Base-by-base conservation (phyloP, 768 basidiomycete genomes). In the Mrakia blollopis region DNA sequence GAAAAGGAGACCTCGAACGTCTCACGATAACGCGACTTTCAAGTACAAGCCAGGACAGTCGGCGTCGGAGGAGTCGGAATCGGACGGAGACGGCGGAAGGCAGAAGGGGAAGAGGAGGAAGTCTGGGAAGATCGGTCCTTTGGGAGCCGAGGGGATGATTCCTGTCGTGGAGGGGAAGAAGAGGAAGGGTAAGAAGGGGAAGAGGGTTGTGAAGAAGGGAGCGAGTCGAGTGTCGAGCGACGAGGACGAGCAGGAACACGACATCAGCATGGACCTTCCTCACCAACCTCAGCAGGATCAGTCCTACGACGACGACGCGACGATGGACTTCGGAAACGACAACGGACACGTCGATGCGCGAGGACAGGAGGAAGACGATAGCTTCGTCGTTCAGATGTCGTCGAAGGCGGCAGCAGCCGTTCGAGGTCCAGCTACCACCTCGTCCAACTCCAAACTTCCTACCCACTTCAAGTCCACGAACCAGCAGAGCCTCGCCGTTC, bases 31-130 rank as follows among this genome's bases (percentile, higher is more conserved):
- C 81, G 81, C 25, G 80, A 81, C 25, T 75, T 84, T 18, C 80
- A 81, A 9, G 81, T 83, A 32, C 75, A 82, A 6, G 80, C 81
- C 35, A 79, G 83, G 75, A 61, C 80, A 9, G 76, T 74, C 77
- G 2, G 72, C 57, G 78, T 18, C 76, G 80, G 80, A 88, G 47
- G 91, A 92, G 57, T 74, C 81, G 47, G 89, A 89, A 70, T 84
- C 84, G 70, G 85, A 85, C 1, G 87, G 88, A 69, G 86, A 87
- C 44, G 88, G 87, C 35, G 88, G 86, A 76, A 86, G 85, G 80
- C 86, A 86, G 81, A 86, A 86, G 50, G 63, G 62, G 37, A 62
- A 72, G 30, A 32, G 72, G 30, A 57, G 50, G 82, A 86, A 84
- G 80, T 89, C 86, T 84, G 84, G 83, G 74, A 84, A 81, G 71